Base-by-base conservation (phyloP, 2,329 filamentous ascomycete genomes). In the Blastomyces emzantsi region DNA sequence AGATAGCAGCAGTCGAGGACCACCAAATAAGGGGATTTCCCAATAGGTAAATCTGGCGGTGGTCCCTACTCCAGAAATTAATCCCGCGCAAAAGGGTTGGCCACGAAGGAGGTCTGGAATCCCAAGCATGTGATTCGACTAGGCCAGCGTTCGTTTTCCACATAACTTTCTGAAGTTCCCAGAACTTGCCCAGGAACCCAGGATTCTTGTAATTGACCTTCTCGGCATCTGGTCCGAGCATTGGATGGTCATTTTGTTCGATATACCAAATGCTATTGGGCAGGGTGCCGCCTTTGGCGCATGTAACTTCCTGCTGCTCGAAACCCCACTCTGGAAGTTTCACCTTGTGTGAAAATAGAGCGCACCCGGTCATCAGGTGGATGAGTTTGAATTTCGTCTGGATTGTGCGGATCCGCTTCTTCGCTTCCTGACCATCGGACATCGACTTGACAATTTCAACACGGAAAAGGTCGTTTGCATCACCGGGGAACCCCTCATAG, bases 221-320 rank as follows among this genome's bases (percentile, higher is more conserved):
- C 75, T 97, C 94, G 17, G 90, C 87, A 67, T 88, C 83, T 1
- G 83, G 82, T 28, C 85, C 85, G 62, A 97, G 84, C 71, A 85
- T 80, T 13, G 92, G 90, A 72, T 97, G 94, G 66, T 87, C 83
- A 75, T 99, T 99, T 68, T 86, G 85, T 78, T 99, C 94, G 66
- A 99, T 82, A 72, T 97, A 97, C 94, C 94, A 99, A 69, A 99
- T 79, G 72, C 92, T 96, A 83, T 99, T 99, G 63, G 94, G 94
- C 47, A 97, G 80, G 66, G 92, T 96, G 70, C 92, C 94, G 58
- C 90, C 88, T 70, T 87, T 89, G 8, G 94, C 94, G 73, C 94
- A 99, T 25, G 93, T 97, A n/a, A 99, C 94, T 77, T 99, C 94
- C 76, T 99, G 94, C 76, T 99, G 94, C 76, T 97, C 94, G 61